phyloP scores from a whole-genome alignment of 139 green algal genomes.

The Volvox africanus region DNA sequence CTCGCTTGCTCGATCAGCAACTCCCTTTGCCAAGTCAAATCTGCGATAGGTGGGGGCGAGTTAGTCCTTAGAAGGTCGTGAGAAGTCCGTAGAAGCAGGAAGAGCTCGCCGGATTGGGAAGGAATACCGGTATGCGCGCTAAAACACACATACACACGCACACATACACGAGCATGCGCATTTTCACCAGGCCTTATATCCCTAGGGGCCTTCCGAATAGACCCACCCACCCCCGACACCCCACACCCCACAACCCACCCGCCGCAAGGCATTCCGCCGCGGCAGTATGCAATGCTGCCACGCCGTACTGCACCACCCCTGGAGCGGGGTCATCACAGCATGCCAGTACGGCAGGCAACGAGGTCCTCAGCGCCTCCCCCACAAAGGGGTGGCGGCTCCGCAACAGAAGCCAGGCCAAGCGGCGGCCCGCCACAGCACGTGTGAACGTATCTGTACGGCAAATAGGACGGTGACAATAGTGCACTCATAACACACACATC shows the following conservation, averaged over 20 bases:
- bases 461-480: no score
- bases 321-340: conserved; percentile 57
- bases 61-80: no score
- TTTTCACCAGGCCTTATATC: no score
- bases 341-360: conserved; percentile 58
- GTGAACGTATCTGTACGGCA: conserved; percentile 50
- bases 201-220: background rate
- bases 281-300: conserved; percentile 58
- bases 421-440: conserved; percentile 60
- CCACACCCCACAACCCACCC: background rate
- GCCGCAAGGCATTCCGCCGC: conserved; percentile 36
- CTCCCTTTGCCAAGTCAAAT: conserved; percentile 55
- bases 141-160: background rate
- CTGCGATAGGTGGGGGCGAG: background rate
- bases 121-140: background rate
- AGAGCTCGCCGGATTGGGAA: no score
- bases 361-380: background rate
- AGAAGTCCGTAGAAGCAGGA: no score
- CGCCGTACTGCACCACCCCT: conserved; percentile 53
- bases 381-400: conserved; percentile 31
- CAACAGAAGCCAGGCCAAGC: conserved; percentile 61
- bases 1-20: conserved; percentile 53
- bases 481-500: no score
- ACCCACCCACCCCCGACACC: background rate
- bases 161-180: background rate